phyloP scores from a whole-genome alignment of 2,329 filamentous ascomycete genomes.

The Talaromyces sp. region DNA sequence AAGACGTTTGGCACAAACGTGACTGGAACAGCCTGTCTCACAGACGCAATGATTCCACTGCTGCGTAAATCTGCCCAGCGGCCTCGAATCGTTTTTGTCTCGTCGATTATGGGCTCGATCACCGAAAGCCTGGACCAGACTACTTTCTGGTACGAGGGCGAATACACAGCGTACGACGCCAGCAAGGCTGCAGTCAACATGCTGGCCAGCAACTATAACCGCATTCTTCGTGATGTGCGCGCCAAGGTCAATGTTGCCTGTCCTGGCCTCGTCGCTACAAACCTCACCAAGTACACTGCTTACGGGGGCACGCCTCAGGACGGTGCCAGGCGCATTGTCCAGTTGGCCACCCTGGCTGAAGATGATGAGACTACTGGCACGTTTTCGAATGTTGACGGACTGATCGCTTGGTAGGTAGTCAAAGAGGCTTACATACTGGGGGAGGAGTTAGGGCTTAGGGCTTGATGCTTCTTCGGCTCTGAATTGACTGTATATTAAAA shows the following conservation, averaged over 20 bases:
- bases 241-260: conserved; percentile 5
- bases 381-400: conserved; percentile 4
- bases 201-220: conserved; percentile 16
- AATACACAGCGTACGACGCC: conserved; percentile 31
- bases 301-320: background rate
- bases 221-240: conserved; percentile 4
- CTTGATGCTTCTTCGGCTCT: background rate
- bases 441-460: background rate
- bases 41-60: conserved; percentile 26
- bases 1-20: conserved; percentile 25
- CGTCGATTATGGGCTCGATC: conserved; percentile 25
- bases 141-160: conserved; percentile 19
- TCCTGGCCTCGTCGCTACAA: conserved; percentile 7
- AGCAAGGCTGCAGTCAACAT: conserved; percentile 41
- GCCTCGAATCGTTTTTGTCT: conserved; percentile 27
- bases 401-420: conserved; percentile 1
- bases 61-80: conserved; percentile 16
- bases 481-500: too few species aligned
- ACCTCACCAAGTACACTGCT: background rate
- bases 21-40: conserved; percentile 27
- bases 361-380: conserved; percentile 8
- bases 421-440: background rate
- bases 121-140: conserved; percentile 20
- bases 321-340: conserved; percentile 6
- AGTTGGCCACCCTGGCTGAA: conserved; percentile 6